Conservation (phyloP, 2,329 filamentous ascomycete genomes). For the Epichloe amarillans region DNA sequence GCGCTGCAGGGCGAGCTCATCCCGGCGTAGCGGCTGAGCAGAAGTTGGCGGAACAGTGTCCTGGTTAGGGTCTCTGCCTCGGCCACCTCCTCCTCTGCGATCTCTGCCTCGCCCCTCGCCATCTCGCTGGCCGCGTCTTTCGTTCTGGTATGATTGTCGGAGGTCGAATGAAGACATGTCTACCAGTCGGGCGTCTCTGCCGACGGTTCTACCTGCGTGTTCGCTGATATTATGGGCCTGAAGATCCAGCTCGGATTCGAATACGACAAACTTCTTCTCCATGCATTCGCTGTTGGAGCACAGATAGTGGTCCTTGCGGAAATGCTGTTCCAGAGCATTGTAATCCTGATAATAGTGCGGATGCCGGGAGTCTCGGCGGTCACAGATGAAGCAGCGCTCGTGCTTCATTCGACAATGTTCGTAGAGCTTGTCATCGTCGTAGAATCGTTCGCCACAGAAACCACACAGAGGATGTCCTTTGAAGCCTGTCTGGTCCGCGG, state of each 20-base stretch:
- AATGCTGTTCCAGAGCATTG: constrained; percentile 73
- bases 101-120: constrained; percentile 27
- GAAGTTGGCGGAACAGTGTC: constrained; percentile 66
- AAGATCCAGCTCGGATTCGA: constrained; percentile 85
- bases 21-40: constrained; percentile 67
- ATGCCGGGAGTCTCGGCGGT: constrained; percentile 52
- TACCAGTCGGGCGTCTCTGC: constrained; percentile 71
- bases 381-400: constrained; percentile 90
- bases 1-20: constrained; percentile 82
- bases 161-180: constrained; percentile 81
- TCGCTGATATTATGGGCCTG: constrained; percentile 83
- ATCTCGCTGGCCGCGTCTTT: constrained; percentile 24
- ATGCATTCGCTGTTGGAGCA: constrained; percentile 77
- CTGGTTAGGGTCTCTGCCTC: constrained; percentile 76
- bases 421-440: constrained; percentile 90
- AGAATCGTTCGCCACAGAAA: constrained; percentile 86
- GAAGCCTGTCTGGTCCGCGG: constrained; percentile 87
- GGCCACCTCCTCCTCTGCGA: constrained; percentile 28
- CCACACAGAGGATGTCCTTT: constrained; percentile 89
- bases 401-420: constrained; percentile 88
- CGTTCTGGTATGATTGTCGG: constrained; percentile 55
- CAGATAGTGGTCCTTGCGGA: constrained; percentile 72
- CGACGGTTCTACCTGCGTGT: constrained; percentile 75
- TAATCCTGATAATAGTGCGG: constrained; percentile 92
- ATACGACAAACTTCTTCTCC: constrained; percentile 97